A percentile compares a stretch with the other conserved stretches of the same genome.
These are phyloP conservation scores for Lachnellula suecica DNA, from an alignment of 2,329 filamentous ascomycete genomes.

Conservation along the genomic window DNA sequence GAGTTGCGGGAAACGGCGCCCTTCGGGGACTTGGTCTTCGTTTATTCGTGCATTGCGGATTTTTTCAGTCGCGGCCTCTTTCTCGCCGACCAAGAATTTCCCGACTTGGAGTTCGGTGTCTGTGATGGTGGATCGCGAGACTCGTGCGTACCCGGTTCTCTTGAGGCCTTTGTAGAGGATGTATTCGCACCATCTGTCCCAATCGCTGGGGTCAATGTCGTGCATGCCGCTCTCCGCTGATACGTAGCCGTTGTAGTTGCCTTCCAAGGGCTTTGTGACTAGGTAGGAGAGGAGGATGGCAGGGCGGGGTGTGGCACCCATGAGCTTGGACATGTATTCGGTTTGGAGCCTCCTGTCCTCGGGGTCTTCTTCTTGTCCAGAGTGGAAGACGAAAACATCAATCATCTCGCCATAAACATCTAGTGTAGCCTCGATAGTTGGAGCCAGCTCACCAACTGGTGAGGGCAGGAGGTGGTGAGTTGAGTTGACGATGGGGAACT, in stretches of 20 bases:
- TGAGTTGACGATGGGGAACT: conserved; percentile 96
- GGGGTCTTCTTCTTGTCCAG: conserved; percentile 92
- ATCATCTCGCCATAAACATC: conserved; percentile 87
- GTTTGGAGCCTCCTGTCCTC: conserved; percentile 87
- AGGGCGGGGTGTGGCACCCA: conserved; percentile 79
- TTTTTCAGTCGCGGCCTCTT: conserved; percentile 59
- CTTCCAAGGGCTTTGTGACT: conserved; percentile 84
- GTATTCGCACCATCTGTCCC: conserved; percentile 99
- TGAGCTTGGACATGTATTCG: conserved; percentile 81
- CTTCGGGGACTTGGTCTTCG: conserved; percentile 74
- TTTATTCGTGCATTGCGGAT: conserved; percentile 56
- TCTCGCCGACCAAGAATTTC: conserved; percentile 84
- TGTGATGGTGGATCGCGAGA: conserved; percentile 88
- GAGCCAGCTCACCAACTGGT: conserved; percentile 90
- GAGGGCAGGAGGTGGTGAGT: conserved; percentile 94
- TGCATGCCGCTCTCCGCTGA: conserved; percentile 85
- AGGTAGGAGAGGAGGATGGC: conserved; percentile 87
- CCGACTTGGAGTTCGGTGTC: conserved; percentile 96
- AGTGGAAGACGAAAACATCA: conserved; percentile 98
- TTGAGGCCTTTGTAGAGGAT: conserved; percentile 90
- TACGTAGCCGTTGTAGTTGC: conserved; percentile 97
- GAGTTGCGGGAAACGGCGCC: conserved; percentile 78
- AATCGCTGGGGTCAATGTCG: conserved; percentile 88
- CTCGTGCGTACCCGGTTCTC: conserved; percentile 83
- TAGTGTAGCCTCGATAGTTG: conserved; percentile 94